These are phyloP conservation scores for Fonsecaea nubica DNA, from an alignment of 2,329 filamentous ascomycete genomes.

Conservation along the genomic window DNA sequence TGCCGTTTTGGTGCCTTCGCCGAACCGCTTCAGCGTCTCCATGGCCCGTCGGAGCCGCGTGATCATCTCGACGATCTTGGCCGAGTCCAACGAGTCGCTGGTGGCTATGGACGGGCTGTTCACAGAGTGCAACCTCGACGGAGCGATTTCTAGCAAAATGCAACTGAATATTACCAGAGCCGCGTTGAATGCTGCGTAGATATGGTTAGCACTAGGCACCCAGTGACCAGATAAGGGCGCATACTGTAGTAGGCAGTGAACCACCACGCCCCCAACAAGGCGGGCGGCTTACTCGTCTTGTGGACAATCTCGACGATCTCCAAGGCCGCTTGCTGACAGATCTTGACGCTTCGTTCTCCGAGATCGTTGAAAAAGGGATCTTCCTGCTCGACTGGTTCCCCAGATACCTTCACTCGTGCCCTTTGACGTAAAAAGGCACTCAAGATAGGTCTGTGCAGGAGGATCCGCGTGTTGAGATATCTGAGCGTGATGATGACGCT, in stretches of 20 bases:
- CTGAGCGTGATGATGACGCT: constrained; percentile 34
- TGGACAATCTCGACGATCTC: constrained; percentile 46
- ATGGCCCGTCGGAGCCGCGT: constrained; percentile 26
- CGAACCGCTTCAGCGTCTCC: constrained; percentile 30
- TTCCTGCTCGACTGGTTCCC: constrained; percentile 15
- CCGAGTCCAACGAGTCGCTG: constrained; percentile 18
- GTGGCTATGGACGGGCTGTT: constrained; percentile 18
- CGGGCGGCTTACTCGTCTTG: constrained; percentile 31
- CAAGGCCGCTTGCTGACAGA: constrained; percentile 44
- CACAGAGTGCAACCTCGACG: constrained; percentile 14
- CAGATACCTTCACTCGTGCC: constrained; percentile 9
- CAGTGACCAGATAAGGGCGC: constrained; percentile 20
- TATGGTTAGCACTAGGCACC: constrained; percentile 29
- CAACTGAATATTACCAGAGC: constrained; percentile 46
- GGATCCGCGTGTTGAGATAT: constrained; percentile 33
- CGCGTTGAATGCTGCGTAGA: constrained; percentile 44
- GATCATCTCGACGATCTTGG: constrained; percentile 31
- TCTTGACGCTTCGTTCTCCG: constrained; percentile 37
- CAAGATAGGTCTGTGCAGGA: constrained; percentile 32
- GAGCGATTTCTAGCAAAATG: constrained; percentile 30
- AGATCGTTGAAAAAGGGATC: constrained; percentile 33
- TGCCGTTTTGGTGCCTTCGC: constrained; percentile 32
- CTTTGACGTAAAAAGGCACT: constrained; percentile 31
- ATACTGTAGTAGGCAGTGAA: constrained; percentile 50
- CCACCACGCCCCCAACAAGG: constrained; percentile 51